Evolutionary conservation across 139 green algal species (phyloP).

Genomic region (Micractinium conductrix): DNA sequence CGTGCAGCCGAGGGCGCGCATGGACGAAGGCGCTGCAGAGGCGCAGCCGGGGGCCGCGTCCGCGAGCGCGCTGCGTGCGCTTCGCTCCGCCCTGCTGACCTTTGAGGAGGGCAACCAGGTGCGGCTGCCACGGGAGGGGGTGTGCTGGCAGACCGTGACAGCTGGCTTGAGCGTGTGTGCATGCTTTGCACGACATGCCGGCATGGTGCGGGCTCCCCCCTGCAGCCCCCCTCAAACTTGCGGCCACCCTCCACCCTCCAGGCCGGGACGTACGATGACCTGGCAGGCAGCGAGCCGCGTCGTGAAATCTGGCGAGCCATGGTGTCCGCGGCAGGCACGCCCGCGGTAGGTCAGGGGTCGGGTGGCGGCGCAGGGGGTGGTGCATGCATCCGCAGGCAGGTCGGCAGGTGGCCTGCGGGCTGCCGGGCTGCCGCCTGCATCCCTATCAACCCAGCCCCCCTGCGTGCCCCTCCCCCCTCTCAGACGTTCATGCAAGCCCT

Average conservation of each 20-base stretch:
- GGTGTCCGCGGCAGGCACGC: background rate
- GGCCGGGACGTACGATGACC: background rate
- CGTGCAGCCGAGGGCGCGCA: background rate
- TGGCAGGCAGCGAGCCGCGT: conserved; percentile 11
- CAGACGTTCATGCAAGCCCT: conserved; percentile 53
- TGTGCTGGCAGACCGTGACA: too few relatives aligned
- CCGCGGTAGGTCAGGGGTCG: background rate
- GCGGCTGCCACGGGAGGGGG: too few relatives aligned
- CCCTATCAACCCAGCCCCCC: background rate
- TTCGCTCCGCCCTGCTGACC: conserved; percentile 15
- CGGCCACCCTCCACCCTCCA: too few relatives aligned
- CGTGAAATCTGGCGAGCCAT: conserved; percentile 14
- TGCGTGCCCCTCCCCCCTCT: background rate
- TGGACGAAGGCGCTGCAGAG: background rate
- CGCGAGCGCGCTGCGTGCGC: background rate
- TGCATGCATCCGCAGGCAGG: too few relatives aligned
- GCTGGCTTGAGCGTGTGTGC: too few relatives aligned
- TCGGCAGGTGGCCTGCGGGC: too few relatives aligned
- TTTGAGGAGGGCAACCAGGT: conserved; percentile 34
- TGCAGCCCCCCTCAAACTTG: too few relatives aligned
- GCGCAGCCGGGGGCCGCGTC: background rate
- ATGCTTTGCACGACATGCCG: too few relatives aligned
- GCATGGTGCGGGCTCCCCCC: too few relatives aligned
- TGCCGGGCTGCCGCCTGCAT: background rate
- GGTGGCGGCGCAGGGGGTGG: background rate